Conservation (phyloP, 1,284 basidiomycete genomes). For the Sanghuangporus baumii region DNA sequence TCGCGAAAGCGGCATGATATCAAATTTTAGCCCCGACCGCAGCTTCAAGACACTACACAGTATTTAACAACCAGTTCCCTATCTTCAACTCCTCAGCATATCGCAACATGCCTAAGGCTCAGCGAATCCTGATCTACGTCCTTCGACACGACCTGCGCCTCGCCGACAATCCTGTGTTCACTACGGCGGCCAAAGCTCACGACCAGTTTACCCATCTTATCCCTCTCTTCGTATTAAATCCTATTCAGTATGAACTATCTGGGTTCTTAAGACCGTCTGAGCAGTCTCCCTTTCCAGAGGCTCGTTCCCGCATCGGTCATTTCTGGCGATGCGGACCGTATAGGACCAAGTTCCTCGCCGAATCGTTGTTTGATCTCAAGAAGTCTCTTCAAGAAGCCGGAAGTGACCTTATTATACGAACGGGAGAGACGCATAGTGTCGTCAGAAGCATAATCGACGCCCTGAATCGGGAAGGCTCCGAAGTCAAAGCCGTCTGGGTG, state of each 20-base stretch:
- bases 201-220: conserved; percentile 37
- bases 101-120: neutral
- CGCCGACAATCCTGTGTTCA: conserved; percentile 42
- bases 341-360: conserved; percentile 36
- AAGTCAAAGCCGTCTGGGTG: conserved; percentile 37
- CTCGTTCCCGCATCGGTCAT: conserved; percentile 32
- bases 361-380: conserved; percentile 42
- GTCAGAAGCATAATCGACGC: conserved; percentile 31
- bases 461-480: conserved; percentile 30
- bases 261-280: conserved; percentile 33
- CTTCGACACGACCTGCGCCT: conserved; percentile 34
- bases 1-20: neutral
- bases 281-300: conserved; percentile 26
- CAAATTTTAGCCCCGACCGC: neutral
- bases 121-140: conserved; percentile 24
- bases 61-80: neutral
- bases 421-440: conserved; percentile 38
- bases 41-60: neutral
- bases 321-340: conserved; percentile 43
- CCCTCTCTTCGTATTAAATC: conserved; percentile 47
- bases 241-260: conserved; percentile 41
- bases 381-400: conserved; percentile 31
- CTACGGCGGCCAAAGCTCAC: conserved; percentile 26
- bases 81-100: neutral
- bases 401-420: conserved; percentile 41